Evolutionary conservation across 129 eudicot genomes (phyloP).

Genomic region (Chrysanthemum makinoi): DNA sequence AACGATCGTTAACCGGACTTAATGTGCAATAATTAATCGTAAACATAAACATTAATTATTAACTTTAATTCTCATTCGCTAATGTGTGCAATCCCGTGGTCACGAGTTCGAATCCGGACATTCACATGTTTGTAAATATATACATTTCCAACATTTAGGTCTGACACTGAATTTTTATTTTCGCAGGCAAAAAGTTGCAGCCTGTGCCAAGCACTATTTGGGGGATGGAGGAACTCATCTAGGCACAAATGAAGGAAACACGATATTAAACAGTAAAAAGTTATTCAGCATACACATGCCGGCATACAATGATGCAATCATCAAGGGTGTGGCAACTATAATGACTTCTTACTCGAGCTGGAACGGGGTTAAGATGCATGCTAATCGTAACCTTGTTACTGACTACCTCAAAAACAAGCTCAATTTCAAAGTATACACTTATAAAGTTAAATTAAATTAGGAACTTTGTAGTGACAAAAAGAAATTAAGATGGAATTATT

Average conservation of each 20-base stretch:
- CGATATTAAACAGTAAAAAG: conserved; percentile 31
- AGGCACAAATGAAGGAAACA: conserved; percentile 60
- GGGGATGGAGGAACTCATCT: conserved; percentile 77
- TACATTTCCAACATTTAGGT: too few relatives aligned
- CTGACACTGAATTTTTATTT: conserved; percentile 5
- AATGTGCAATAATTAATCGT: too few relatives aligned
- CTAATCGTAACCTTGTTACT: conserved; percentile 50
- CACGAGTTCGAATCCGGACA: too few relatives aligned
- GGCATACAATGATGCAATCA: conserved; percentile 54
- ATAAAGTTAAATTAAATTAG: neutral
- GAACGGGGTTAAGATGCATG: conserved; percentile 77
- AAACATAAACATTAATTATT: too few relatives aligned
- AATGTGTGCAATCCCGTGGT: too few relatives aligned
- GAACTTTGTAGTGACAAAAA: neutral
- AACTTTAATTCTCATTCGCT: too few relatives aligned
- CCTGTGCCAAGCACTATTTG: conserved; percentile 68
- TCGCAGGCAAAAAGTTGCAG: conserved; percentile 49
- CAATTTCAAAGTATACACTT: conserved; percentile 46
- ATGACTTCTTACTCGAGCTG: conserved; percentile 77
- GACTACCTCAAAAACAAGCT: conserved; percentile 50
- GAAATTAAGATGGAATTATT: neutral
- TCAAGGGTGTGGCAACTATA: conserved; percentile 69
- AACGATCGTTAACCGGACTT: too few relatives aligned
- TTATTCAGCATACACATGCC: conserved; percentile 65
- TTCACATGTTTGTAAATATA: too few relatives aligned